Base-by-base conservation (phyloP, 2,329 filamentous ascomycete genomes). In the Aaosphaeria arxii region DNA sequence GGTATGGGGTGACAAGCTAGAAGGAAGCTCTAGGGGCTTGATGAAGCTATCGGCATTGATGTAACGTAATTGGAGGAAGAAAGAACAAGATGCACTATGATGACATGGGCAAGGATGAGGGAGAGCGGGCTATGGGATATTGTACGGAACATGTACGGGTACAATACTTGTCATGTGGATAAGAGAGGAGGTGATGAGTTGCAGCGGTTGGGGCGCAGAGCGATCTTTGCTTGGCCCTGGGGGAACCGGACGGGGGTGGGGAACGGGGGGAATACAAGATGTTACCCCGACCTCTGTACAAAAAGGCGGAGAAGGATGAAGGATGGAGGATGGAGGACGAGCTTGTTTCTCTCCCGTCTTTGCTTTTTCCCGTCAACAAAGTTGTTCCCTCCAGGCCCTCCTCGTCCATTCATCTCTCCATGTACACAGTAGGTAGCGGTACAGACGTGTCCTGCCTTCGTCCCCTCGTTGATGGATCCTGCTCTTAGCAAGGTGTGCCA, bases 61-160 rank as follows among this genome's bases (percentile, higher is more conserved):
- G 33, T 4, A 24, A n/a, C 33, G 33, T 42, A 43, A 49, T 48
- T 46, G 49, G 46, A 46, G 43, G 43, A 49, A 52, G 46, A 35
- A 48, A 29, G 31, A 13, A 11, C 29, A 35, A 30, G 11, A 46
- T 38, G 30, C 46, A 40, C 29, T 36, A 42, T 41, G 30, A 48
- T 45, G 41, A 48, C 36, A 38, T 30, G 39, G 38, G 33, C 43
- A 30, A n/a, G 44, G 44, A 5, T 13, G n/a, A 43, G 44, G 13
- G 5, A 40, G 24, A 40, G 36, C 11, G 46, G 17, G 17, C 17
- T 24, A 24, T 24, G 17, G 17, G 17, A 24, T 24, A 24, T 24
- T 24, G 17, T 24, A 24, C 17, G 17, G 17, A 24, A 3, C 17
- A 24, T 24, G 17, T 24, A 24, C 17, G 17, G 17, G 17, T 24